Percentiles rank a stretch among this genome's conserved stretches.
Evolutionary conservation across 768 basidiomycete species (phyloP).

Genomic region (Omphalotus guepiniiformis): DNA sequence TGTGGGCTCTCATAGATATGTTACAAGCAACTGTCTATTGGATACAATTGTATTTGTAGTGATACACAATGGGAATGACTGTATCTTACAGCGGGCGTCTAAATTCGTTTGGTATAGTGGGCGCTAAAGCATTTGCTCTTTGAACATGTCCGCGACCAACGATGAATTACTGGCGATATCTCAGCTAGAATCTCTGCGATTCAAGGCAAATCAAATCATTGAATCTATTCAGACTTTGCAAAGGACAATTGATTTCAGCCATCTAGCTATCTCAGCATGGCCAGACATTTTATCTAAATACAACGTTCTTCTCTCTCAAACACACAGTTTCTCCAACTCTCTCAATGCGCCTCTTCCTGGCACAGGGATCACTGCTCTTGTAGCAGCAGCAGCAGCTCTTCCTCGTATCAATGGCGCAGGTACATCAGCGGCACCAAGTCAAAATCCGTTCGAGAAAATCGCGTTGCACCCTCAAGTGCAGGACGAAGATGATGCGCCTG

Average conservation of each 20-base stretch:
- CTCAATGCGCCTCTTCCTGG: slow-evolving; percentile 39
- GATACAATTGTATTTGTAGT: no score
- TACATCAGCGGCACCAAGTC: slow-evolving; percentile 13
- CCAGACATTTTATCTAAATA: slow-evolving; percentile 85
- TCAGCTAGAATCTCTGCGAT: slow-evolving; percentile 71
- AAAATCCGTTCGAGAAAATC: slow-evolving; percentile 58
- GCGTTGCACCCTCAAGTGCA: slow-evolving; percentile 64
- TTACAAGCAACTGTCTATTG: no score
- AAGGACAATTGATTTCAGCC: slow-evolving; percentile 57
- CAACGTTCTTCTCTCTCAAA: slow-evolving; percentile 78
- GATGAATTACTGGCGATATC: slow-evolving; percentile 58
- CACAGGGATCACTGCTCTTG: slow-evolving; percentile 18
- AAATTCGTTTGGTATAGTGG: no score
- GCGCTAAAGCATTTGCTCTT: no score
- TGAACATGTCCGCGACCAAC: no score
- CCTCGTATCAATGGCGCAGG: slow-evolving; percentile 12
- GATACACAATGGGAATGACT: no score
- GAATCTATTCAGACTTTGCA: slow-evolving; percentile 68
- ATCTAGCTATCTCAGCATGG: slow-evolving; percentile 67
- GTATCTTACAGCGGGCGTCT: no score
- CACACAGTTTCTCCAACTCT: slow-evolving; percentile 67
- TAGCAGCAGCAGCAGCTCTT: slow-evolving; percentile 20
- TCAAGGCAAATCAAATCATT: slow-evolving; percentile 74
- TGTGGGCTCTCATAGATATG: no score
- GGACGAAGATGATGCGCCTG: slow-evolving; percentile 25